Percentiles rank a stretch among this genome's conserved stretches.
Evolutionary conservation across 345 rosid species (phyloP).

Genomic region (Kandelia obovata): DNA sequence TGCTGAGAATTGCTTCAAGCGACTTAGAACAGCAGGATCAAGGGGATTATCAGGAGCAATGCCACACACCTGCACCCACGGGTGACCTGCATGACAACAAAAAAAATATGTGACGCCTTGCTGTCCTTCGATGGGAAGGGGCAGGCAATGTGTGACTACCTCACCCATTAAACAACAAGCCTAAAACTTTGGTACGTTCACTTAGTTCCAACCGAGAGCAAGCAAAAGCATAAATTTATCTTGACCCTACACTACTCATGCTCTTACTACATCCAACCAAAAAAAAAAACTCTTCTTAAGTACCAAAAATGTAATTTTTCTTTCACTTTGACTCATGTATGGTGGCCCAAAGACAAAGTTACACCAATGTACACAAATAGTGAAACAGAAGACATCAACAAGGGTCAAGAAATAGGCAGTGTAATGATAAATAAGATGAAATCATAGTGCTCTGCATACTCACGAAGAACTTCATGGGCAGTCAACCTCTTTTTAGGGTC

Average conservation of each 20-base stretch:
- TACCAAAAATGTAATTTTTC: not conserved
- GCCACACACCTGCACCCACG: conserved; percentile 89
- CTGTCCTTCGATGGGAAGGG: not conserved
- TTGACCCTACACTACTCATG: not conserved
- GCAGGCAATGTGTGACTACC: not conserved
- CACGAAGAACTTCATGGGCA: conserved; percentile 85
- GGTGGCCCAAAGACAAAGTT: not conserved
- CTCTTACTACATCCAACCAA: not conserved
- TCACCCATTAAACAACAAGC: not conserved
- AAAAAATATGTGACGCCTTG: not conserved
- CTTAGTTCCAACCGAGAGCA: too few relatives aligned
- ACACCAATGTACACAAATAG: not conserved
- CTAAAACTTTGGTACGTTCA: not conserved
- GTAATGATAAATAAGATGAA: not conserved
- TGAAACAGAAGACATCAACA: not conserved
- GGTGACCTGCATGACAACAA: conserved; percentile 58
- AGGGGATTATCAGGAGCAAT: conserved; percentile 87
- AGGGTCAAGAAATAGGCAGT: not conserved
- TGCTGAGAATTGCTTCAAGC: conserved; percentile 89
- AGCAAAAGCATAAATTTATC: too few relatives aligned
- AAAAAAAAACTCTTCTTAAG: too few relatives aligned
- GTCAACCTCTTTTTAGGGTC: conserved; percentile 80
- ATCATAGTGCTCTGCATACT: conserved; percentile 29
- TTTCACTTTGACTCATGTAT: not conserved
- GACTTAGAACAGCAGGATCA: conserved; percentile 83